phyloP scores from a whole-genome alignment of 1,284 basidiomycete genomes.

The Xerocomus nothofagi region DNA sequence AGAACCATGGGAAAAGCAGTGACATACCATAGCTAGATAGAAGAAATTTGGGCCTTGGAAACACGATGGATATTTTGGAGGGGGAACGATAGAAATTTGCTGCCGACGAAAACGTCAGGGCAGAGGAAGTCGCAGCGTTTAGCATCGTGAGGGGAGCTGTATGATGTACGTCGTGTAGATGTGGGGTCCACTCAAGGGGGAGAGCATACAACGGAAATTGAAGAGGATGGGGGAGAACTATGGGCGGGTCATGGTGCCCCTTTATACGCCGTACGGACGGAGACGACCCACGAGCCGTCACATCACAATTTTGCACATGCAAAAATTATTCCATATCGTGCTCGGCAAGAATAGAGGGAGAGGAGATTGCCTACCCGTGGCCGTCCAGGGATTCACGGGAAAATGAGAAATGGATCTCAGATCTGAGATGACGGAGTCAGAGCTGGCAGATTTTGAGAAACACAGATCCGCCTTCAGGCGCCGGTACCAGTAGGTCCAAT shows the following conservation, averaged over 20 bases:
- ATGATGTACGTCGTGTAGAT: slow-evolving; percentile 1
- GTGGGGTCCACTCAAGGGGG: not conserved
- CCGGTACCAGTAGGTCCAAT: slow-evolving; percentile 24
- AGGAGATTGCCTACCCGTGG: slow-evolving; percentile 34
- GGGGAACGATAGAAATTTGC: slow-evolving; percentile 37
- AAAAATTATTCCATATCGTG: slow-evolving; percentile 31
- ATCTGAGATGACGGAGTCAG: slow-evolving; percentile 34
- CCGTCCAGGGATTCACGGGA: slow-evolving; percentile 38
- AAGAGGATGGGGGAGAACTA: slow-evolving; percentile 30
- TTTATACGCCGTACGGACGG: slow-evolving; percentile 41
- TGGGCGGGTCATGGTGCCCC: slow-evolving; percentile 32
- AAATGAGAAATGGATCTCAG: slow-evolving; percentile 32
- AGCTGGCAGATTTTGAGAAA: slow-evolving; percentile 28
- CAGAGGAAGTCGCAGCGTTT: slow-evolving; percentile 33
- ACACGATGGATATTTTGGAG: slow-evolving; percentile 30
- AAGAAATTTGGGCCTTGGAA: slow-evolving; percentile 33
- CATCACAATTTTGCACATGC: slow-evolving; percentile 25
- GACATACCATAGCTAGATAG: slow-evolving; percentile 30
- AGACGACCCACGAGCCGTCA: slow-evolving; percentile 24
- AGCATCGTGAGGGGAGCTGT: slow-evolving; percentile 24
- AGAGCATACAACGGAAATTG: slow-evolving; percentile 18
- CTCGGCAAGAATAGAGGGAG: slow-evolving; percentile 35
- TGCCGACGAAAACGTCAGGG: slow-evolving; percentile 33
- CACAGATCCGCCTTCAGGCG: slow-evolving; percentile 34
- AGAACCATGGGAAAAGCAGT: not conserved